phyloP scores from a whole-genome alignment of 805 yeast genomes.

The Lipomyces starkeyi region DNA sequence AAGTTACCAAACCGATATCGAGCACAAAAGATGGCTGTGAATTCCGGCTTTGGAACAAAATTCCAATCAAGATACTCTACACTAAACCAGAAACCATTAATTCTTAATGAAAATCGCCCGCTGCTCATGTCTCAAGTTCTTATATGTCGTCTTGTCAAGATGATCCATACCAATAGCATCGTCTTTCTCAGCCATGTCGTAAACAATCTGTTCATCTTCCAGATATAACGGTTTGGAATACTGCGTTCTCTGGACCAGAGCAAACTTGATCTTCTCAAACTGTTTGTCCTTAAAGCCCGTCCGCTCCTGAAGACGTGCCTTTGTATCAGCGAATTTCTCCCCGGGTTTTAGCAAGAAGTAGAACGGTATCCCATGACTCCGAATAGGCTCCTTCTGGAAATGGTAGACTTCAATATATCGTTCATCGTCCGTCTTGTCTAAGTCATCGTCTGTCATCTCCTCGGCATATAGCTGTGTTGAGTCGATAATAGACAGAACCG shows the following conservation, averaged over 20 bases:
- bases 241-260: constrained; percentile 52
- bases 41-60: constrained; percentile 57
- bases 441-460: constrained; percentile 42
- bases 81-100: constrained; percentile 3
- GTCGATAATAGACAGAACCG: constrained; percentile 44
- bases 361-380: constrained; percentile 85
- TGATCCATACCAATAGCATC: constrained; percentile 81
- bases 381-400: constrained; percentile 69
- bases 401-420: constrained; percentile 70
- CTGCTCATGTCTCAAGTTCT: constrained; percentile 54
- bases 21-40: neutral
- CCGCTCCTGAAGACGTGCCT: constrained; percentile 66
- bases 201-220: constrained; percentile 60
- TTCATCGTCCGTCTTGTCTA: constrained; percentile 36
- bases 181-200: constrained; percentile 57
- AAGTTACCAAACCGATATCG: neutral
- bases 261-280: constrained; percentile 75
- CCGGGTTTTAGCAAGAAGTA: constrained; percentile 70
- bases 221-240: constrained; percentile 47
- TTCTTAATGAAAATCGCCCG: constrained; percentile 65
- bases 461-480: constrained; percentile 54
- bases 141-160: constrained; percentile 76
- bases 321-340: constrained; percentile 69
- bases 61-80: constrained; percentile 19
- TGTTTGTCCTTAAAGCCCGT: constrained; percentile 74